A percentile compares a stretch with the other conserved stretches of the same genome.
Evolutionary conservation across 2,329 filamentous ascomycete species (phyloP).

Genomic region (Curvularia sp.): DNA sequence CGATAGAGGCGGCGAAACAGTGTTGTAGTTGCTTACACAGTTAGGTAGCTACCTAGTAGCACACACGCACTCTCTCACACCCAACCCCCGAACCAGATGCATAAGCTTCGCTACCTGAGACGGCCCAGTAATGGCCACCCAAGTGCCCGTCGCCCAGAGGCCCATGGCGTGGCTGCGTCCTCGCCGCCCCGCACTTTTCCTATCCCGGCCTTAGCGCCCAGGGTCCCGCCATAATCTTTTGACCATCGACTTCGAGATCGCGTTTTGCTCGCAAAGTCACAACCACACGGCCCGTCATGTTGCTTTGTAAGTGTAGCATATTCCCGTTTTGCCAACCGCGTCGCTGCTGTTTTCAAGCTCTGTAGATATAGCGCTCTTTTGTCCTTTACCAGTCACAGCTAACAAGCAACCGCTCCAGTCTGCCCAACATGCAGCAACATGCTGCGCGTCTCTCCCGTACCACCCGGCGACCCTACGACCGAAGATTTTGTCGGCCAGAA

Average conservation of each 20-base stretch:
- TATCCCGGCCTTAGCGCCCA: slow-evolving; percentile 26
- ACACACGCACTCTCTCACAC: background rate
- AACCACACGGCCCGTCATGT: slow-evolving; percentile 55
- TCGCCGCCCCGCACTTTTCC: slow-evolving; percentile 38
- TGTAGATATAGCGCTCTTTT: background rate
- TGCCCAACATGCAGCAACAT: slow-evolving; percentile 86
- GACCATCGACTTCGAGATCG: background rate
- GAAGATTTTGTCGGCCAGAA: slow-evolving; percentile 62
- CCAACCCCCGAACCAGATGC: slow-evolving; percentile 16
- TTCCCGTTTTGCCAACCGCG: background rate
- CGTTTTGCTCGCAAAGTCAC: background rate
- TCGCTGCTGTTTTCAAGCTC: background rate
- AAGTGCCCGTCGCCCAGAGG: slow-evolving; percentile 20
- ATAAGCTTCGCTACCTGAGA: slow-evolving; percentile 27
- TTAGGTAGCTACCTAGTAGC: background rate
- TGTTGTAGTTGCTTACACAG: background rate
- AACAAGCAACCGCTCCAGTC: slow-evolving; percentile 54
- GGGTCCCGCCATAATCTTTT: slow-evolving; percentile 35
- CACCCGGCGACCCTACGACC: slow-evolving; percentile 48
- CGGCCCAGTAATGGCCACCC: slow-evolving; percentile 14
- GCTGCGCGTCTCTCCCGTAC: slow-evolving; percentile 70
- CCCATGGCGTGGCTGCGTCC: background rate
- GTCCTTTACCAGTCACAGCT: slow-evolving; percentile 1
- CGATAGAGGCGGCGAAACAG: background rate
- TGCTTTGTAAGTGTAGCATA: slow-evolving; percentile 64